Conservation (phyloP, 768 basidiomycete species). For the Naganishia vishniacii region DNA sequence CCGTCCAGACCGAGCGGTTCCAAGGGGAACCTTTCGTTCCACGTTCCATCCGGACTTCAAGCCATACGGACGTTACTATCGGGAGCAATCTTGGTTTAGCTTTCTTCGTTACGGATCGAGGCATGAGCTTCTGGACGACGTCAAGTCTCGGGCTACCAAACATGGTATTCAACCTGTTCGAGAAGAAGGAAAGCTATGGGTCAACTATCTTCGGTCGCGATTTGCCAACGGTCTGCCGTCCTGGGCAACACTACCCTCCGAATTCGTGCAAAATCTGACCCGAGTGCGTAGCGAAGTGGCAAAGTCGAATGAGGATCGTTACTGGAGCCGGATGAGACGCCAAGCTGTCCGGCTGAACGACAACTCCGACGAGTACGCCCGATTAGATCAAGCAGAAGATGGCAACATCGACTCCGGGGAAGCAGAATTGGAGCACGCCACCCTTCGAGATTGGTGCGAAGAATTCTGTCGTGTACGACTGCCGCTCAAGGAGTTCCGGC, state of each 20-base stretch:
- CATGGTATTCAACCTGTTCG: constrained; percentile 8
- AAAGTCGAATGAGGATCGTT: neutral
- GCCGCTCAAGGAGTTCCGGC: constrained; percentile 5
- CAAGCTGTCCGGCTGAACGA: neutral
- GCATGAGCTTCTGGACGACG: neutral
- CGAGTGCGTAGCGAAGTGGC: neutral
- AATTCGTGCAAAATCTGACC: neutral
- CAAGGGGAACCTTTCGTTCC: constrained; percentile 2
- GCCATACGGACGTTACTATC: constrained; percentile 1
- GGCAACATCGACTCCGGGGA: neutral
- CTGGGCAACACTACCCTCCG: neutral
- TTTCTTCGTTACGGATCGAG: neutral
- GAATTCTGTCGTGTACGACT: neutral
- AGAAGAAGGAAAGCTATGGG: neutral
- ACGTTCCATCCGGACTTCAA: constrained; percentile 11
- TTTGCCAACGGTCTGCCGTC: neutral
- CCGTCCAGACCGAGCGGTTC: constrained; percentile 12
- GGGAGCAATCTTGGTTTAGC: neutral
- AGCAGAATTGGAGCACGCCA: neutral
- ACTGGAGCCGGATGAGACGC: neutral
- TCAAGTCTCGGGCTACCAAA: neutral
- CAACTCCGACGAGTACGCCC: neutral
- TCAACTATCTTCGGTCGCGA: neutral
- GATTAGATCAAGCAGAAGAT: neutral
- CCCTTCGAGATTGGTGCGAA: neutral